Base-by-base conservation (phyloP, 2,329 filamentous ascomycete genomes). In the Fusarium tupiense region DNA sequence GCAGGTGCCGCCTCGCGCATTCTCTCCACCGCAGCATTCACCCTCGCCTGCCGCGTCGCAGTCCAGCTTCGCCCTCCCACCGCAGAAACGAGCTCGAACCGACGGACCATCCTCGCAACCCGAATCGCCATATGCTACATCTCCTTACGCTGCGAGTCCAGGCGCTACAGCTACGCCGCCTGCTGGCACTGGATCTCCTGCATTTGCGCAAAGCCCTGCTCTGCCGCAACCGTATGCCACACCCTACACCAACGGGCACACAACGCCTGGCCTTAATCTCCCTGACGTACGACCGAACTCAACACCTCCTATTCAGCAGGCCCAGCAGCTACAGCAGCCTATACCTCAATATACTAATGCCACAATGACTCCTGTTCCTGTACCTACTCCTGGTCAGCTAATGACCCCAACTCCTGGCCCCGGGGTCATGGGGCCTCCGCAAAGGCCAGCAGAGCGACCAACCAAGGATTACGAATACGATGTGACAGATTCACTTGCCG, bases 401-500 rank as follows among this genome's bases (percentile, higher is more conserved):
- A 68, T 78, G 38, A 76, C 77, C 37, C 77, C 78, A 24, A 69
- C 69, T 43, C 81, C 78, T 62, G 73, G 72, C 12, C 74, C 80
- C 17, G 81, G 77, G 19, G 64, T 81, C 57, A 91, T 90, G 89
- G 88, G 87, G 0, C 90, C 85, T 69, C 90, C 88, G 77, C 91
- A 88, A 77, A 90, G 89, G 78, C 90, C 86, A 66, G 86, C 86
- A 24, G 92, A 93, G 65, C 86, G 87, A 73, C 88, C 90, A 49
- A 87, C 88, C 19, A 94, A 91, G 73, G 87, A 88, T 62, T 86
- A 87, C 64, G 85, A 89, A 65, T 91, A 95, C 77, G 94, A 97
- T 78, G 88, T 95, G 52, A 94, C 92, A 74, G 95, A 98, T 83
- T 93, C 95, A 58, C 84, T 98, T 62, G 92, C 92, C 24, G 94